These are phyloP conservation scores for Reutealis trisperma DNA, from an alignment of 345 rosid genomes.

Conservation along the genomic window DNA sequence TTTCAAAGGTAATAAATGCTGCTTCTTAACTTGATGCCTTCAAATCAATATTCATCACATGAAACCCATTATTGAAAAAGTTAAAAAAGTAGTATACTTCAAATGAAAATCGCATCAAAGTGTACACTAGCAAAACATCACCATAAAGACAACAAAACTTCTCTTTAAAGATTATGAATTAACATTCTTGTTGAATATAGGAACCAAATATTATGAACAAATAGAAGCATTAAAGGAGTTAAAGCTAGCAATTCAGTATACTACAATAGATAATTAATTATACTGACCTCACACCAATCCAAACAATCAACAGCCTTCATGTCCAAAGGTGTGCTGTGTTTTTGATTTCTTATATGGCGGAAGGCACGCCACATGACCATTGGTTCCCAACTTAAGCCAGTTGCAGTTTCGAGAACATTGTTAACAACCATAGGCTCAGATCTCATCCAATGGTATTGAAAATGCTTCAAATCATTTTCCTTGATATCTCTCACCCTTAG, in stretches of 20 bases:
- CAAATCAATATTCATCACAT: too few species aligned
- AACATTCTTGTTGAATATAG: neutral
- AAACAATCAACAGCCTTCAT: conserved; percentile 64
- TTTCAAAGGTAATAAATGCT: too few species aligned
- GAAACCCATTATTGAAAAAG: too few species aligned
- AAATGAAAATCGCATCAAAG: too few species aligned
- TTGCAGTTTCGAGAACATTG: conserved; percentile 52
- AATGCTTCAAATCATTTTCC: conserved; percentile 54
- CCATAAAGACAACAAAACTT: too few species aligned
- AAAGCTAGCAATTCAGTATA: neutral
- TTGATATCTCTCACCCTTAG: conserved; percentile 49
- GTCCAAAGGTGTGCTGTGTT: conserved; percentile 36
- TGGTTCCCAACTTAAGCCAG: conserved; percentile 88
- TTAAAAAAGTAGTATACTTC: too few species aligned
- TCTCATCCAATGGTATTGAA: conserved; percentile 70
- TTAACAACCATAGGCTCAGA: conserved; percentile 77
- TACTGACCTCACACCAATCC: conserved; percentile 54
- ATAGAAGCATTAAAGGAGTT: neutral
- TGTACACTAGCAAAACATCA: too few species aligned
- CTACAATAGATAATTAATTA: too few species aligned
- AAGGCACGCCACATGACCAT: conserved; percentile 80
- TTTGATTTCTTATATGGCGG: conserved; percentile 43
- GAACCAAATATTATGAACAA: neutral
- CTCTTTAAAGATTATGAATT: neutral
- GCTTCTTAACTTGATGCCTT: too few species aligned